Evolutionary conservation across 352 stramenopile genomes (phyloP), one percentile per base, ranked within the genome.

Genomic region (Albugo candida): DNA sequence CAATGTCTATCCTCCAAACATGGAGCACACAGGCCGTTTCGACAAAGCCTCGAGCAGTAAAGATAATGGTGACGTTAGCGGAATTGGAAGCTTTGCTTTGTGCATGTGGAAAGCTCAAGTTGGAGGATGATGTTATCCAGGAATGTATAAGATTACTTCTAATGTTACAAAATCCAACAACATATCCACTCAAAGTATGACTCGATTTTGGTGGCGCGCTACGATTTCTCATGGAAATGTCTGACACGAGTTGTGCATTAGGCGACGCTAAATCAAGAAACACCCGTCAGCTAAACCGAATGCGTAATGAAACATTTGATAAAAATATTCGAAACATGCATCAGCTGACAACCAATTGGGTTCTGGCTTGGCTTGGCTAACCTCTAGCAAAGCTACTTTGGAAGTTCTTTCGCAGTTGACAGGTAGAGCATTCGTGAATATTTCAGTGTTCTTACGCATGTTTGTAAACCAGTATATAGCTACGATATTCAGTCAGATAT

Each of bases 21-120:
- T 75, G 65, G 37, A 59, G 83, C 21, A 65, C 77, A n/a, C 67
- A 69, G 17, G 60, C 67, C 11, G 67, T 79, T 24, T 70, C 83
- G 27, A 52, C 83, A 11, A 50, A 53, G 6, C 52, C 84, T 37
- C 59, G 65, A 39, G 70, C 71, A 20, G 49, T 86, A 11, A 53
- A 75, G 20, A 61, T 74, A 1, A 27, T 86, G 11, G 54, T 60
- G 5, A 64, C 48, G n/a, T 45, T 86, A 13, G 66, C 62, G 1
- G 54, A 70, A 16, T 47, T 77, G 5, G 74, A 86, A 41, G 66
- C 58, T 36, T 62, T 75, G 8, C 42, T 82, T 11, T 53, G 58
- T 31, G 46, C 3, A 31, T 31, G 3, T 67, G n/a, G 59, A 63
- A 0, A 59, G 49, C 8, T 43, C 20, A 5, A 41, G 43, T 6